Evolutionary conservation across 768 basidiomycete species (phyloP), one percentile per base, ranked within the genome.

Genomic region (Tylopilus subfusipes): DNA sequence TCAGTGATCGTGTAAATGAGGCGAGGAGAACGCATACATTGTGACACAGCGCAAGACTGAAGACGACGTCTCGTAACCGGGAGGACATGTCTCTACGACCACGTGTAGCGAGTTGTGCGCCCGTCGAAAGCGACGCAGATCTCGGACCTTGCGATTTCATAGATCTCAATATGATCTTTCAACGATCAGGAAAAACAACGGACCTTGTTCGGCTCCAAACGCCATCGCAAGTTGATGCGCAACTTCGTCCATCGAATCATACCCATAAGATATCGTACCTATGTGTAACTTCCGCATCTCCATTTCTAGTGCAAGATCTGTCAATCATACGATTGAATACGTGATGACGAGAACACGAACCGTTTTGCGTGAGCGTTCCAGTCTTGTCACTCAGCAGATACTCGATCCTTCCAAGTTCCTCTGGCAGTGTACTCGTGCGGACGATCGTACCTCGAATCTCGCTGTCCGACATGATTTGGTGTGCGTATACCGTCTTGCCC

Each of bases 231-330:
- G 77, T 61, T 98, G 93, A 74, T 92, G 91, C 2, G 87, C 82
- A 22, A 98, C 93, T 67, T 99, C 97, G 63, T 99, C 97, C 96
- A 99, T 98, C n/a, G 97, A 88, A 63, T 99, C 97, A 58, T 77
- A 86, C 2, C 92, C 95, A 65, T 95, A 99, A 0, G 93, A 95
- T 82, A 98, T 92, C 2, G 97, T 99, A 5, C 97, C 97, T 88
- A 98, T 92, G 65, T 98, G 97, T 27, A 99, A 76, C 69, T 97
- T 99, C 78, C 88, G 94, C 89, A 98, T 90, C 72, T 98, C 96
- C 97, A 99, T 99, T 69, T 98, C 96, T 98, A 69, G 21, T 13
- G 27, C 5, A 29, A 33, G 18, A 5, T 25, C 6, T 21, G 48
- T 59, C 47, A 47, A 42, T 12, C 8, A 25, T 19, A 30, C 24